phyloP scores from a whole-genome alignment of 148 eudicot species.

The Vaccinium vitisidaea region DNA sequence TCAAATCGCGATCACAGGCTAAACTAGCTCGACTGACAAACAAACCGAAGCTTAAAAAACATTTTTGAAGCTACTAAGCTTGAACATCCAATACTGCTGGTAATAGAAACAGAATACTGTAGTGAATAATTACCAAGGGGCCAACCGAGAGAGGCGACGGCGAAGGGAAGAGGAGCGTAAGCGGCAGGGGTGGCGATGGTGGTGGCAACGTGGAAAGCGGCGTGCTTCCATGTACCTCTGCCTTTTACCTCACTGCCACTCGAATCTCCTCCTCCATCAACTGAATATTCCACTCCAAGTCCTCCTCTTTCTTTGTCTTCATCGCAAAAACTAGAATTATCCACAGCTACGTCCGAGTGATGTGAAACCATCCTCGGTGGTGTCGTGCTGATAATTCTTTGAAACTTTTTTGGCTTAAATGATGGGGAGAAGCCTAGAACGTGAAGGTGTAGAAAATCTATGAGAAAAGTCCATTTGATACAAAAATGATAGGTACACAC shows the following conservation, averaged over 20 bases:
- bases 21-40: background rate
- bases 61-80: background rate
- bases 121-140: conserved; percentile 31
- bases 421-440: background rate
- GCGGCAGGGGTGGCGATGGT: conserved; percentile 55
- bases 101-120: background rate
- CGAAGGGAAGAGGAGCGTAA: conserved; percentile 49
- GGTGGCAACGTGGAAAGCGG: conserved; percentile 49
- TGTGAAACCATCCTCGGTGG: background rate
- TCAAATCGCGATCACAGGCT: background rate
- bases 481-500: too few relatives aligned
- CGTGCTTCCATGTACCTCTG: conserved; percentile 46
- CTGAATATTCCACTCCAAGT: background rate
- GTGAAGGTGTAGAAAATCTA: background rate
- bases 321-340: background rate
- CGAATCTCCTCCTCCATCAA: background rate
- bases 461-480: background rate
- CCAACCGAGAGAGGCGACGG: conserved; percentile 52
- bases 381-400: background rate
- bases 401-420: background rate
- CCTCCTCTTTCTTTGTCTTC: conserved; percentile 17
- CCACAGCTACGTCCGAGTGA: background rate
- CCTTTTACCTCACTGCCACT: background rate
- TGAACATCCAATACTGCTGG: background rate
- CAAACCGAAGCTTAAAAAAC: background rate